These are phyloP conservation scores for Blastobotrys robertii DNA, from an alignment of 805 yeast genomes.

Conservation along the genomic window DNA sequence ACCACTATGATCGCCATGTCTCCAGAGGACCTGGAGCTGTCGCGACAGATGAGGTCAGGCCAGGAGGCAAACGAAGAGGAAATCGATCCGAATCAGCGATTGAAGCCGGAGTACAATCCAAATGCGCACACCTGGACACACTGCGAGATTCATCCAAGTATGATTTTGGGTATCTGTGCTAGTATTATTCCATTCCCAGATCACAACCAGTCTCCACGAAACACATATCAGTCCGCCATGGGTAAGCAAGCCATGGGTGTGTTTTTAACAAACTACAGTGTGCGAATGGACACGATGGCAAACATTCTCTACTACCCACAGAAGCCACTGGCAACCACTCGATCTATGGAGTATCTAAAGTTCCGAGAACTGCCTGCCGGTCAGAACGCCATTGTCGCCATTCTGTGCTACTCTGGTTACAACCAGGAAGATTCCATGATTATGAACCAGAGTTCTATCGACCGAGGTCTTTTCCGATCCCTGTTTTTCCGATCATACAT, in stretches of 20 bases:
- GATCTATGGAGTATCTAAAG: conserved; percentile 95
- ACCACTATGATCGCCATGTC: conserved; percentile 98
- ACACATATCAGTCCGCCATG: conserved; percentile 92
- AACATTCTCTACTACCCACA: conserved; percentile 95
- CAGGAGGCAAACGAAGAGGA: conserved; percentile 36
- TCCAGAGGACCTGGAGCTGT: conserved; percentile 85
- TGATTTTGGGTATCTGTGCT: conserved; percentile 98
- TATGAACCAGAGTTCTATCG: conserved; percentile 97
- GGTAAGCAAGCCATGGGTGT: conserved; percentile 99
- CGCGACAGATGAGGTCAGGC: conserved; percentile 33
- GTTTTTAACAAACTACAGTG: conserved; percentile 85
- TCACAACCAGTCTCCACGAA: conserved; percentile 92
- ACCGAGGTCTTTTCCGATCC: conserved; percentile 91
- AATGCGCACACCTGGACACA: conserved; percentile 85
- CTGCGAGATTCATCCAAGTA: conserved; percentile 97
- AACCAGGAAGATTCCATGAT: conserved; percentile 99
- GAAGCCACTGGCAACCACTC: conserved; percentile 94
- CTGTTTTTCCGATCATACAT: conserved; percentile 93
- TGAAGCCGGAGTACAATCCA: conserved; percentile 55
- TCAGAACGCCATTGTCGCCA: conserved; percentile 97
- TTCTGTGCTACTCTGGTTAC: conserved; percentile 96
- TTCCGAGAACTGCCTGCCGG: conserved; percentile 99
- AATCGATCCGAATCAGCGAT: conserved; percentile 73
- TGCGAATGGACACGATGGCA: conserved; percentile 99
- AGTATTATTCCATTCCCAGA: conserved; percentile 99